phyloP scores from a whole-genome alignment of 2,329 filamentous ascomycete species.

The Hypoxylon sp. region DNA sequence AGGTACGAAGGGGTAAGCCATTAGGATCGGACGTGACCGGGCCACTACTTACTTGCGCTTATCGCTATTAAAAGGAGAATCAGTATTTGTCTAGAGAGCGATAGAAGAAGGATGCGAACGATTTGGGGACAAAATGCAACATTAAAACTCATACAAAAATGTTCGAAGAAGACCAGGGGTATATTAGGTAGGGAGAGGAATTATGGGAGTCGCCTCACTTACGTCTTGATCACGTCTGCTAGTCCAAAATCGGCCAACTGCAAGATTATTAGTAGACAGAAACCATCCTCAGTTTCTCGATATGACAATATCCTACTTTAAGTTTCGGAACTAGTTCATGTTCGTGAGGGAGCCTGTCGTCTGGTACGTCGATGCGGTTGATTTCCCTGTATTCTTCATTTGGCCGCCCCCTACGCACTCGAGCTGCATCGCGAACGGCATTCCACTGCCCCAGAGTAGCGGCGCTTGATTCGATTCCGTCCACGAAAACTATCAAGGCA shows the following conservation, averaged over 20 bases:
- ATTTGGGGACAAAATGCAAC: background rate
- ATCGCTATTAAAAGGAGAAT: constrained; percentile 13
- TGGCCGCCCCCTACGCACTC: background rate
- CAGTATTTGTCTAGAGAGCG: background rate
- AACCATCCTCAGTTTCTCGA: background rate
- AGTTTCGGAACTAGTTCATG: constrained; percentile 31
- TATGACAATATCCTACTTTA: constrained; percentile 12
- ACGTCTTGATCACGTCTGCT: constrained; percentile 16
- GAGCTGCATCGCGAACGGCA: background rate
- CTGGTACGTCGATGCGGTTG: no score
- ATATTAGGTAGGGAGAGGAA: background rate
- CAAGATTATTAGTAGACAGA: constrained; percentile 1
- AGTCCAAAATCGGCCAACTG: constrained; percentile 48
- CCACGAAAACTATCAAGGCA: constrained; percentile 41
- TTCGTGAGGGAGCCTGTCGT: constrained; percentile 6
- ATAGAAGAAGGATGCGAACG: background rate
- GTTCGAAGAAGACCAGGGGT: background rate
- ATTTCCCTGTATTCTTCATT: background rate
- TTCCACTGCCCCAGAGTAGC: background rate
- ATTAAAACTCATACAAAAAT: background rate
- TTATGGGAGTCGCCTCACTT: background rate
- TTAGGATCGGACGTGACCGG: constrained; percentile 5
- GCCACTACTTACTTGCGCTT: constrained; percentile 33
- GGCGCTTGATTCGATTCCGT: constrained; percentile 36
- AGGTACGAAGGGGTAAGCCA: background rate